Evolutionary conservation across 225 moss, liverwort and hornwort genomes (phyloP), one percentile per base, ranked within the genome.

Genomic region (Bryum argenteum): DNA sequence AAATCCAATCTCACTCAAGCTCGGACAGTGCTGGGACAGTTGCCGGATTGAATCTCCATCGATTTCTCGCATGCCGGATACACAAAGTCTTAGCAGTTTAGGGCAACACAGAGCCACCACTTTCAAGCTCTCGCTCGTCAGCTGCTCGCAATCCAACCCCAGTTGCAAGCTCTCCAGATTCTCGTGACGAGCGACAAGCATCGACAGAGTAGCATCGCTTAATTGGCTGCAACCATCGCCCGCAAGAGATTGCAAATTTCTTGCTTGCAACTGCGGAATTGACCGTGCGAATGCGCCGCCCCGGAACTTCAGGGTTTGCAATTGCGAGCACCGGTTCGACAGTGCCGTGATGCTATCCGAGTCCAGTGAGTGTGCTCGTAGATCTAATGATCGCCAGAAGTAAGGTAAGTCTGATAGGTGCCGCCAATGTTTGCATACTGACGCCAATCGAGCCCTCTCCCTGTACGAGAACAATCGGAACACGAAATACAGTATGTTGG

Each of bases 91-190:
- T 61, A 85, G 93, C 71, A 96, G 56, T 65, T 90, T 87, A 50
- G 93, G 91, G 76, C 93, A 96, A 70, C 95, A 96, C 54, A 89
- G 78, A 24, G 92, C 95, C 58, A 95, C 77, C 39, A 92, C 92
- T 38, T 83, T 83, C 55, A 95, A 80, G 41, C 90, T 90, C 75
- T 95, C 95, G 71, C 87, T 89, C 58, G 92, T 95, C 43, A 95
- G 81, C 67, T 81, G 81, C 51, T 95, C 90, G 82, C 92, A 95
- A 63, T 95, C 90, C 16, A 87, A 85, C 45, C 90, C 95, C 13
- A 95, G 63, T 78, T 92, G 95, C 75, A 95, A 74, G 71, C 87
- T 90, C 74, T 90, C 90, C 17, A 95, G 71, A 37, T 61, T 75
- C 55, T 86, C 90, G 74, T 95, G 95, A 2, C 92, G 85, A n/a